Evolutionary conservation across 441 rosid genomes (phyloP).

Genomic region (Cnidoscolus chayamansa): DNA sequence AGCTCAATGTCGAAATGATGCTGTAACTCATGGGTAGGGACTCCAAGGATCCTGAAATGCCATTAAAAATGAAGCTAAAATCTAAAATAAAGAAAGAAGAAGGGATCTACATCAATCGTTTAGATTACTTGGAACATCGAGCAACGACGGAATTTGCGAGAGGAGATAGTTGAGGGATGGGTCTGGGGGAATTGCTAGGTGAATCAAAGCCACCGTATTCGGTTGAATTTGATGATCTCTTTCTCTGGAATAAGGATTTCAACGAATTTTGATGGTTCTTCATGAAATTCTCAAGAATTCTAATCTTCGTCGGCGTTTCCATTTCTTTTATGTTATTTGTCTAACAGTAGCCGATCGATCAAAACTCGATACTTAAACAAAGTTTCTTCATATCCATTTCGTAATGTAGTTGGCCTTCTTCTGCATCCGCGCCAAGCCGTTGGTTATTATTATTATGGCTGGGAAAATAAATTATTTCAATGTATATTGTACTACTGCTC

Average conservation of each 20-base stretch:
- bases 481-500: too few species aligned
- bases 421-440: conserved; percentile 9
- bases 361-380: not conserved
- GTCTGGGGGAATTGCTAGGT: conserved; percentile 40
- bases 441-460: not conserved
- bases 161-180: conserved; percentile 72
- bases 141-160: conserved; percentile 84
- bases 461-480: too few species aligned
- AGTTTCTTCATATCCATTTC: not conserved
- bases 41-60: conserved; percentile 54
- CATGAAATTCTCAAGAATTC: conserved; percentile 57
- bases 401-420: too few species aligned
- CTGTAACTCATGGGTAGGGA: conserved; percentile 59
- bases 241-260: conserved; percentile 64
- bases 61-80: conserved; percentile 4
- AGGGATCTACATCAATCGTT: not conserved
- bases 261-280: conserved; percentile 50
- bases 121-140: conserved; percentile 70
- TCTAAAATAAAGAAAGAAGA: not conserved
- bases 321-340: not conserved
- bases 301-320: conserved; percentile 32
- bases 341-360: not conserved
- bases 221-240: conserved; percentile 30
- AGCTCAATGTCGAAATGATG: conserved; percentile 67
- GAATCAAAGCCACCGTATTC: conserved; percentile 30